phyloP scores from a whole-genome alignment of 2,329 filamentous ascomycete genomes.

The Aspergillus sojae region DNA sequence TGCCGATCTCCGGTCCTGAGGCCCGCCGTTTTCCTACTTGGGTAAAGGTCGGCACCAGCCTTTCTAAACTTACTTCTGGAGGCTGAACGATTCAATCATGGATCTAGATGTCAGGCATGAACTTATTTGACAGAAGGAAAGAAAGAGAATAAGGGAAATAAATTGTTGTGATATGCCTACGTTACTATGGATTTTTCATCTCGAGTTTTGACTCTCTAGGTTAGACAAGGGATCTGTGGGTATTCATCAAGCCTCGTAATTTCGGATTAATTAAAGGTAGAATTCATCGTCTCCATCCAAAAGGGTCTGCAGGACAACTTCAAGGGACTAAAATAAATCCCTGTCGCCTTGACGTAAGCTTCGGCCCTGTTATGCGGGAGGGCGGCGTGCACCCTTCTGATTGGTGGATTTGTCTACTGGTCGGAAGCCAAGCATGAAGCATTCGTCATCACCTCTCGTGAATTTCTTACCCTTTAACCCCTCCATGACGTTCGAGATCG shows the following conservation, averaged over 20 bases:
- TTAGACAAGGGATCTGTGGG: neutral
- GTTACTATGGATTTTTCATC: no score
- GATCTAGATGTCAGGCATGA: no score
- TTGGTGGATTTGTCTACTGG: conserved; percentile 13
- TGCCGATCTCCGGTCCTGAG: conserved; percentile 12
- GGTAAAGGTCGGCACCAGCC: neutral
- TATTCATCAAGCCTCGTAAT: neutral
- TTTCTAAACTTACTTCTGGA: neutral
- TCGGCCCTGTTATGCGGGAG: conserved; percentile 12
- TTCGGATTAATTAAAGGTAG: neutral
- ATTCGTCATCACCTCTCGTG: conserved; percentile 13
- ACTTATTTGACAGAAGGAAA: no score
- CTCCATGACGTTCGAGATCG: neutral
- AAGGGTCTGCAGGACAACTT: neutral
- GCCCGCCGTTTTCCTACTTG: neutral
- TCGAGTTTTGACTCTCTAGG: neutral
- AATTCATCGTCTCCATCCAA: neutral
- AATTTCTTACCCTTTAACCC: neutral
- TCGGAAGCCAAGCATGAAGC: conserved; percentile 10
- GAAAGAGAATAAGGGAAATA: no score
- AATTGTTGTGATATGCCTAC: no score
- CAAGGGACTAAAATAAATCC: conserved; percentile 5
- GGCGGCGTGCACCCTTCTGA: conserved; percentile 4
- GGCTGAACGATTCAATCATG: neutral
- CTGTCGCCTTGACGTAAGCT: conserved; percentile 26